phyloP scores from a whole-genome alignment of 106 monocot species.

The Hemerocallis citrina region DNA sequence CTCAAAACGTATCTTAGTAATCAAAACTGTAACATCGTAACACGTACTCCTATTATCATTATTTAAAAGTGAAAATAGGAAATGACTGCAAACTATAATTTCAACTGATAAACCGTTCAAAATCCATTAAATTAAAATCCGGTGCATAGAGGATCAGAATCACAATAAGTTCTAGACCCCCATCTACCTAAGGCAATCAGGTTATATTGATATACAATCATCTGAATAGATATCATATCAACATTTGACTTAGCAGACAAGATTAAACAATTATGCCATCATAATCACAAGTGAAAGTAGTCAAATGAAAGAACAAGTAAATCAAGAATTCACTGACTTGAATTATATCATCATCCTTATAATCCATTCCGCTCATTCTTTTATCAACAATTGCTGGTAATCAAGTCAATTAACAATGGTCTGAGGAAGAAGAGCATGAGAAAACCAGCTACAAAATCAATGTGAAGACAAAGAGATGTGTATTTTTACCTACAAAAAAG shows the following conservation, averaged over 20 bases:
- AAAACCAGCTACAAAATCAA: constrained; percentile 11
- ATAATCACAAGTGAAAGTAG: neutral
- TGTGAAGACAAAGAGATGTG: constrained; percentile 1
- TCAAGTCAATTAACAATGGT: constrained; percentile 29
- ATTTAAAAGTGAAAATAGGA: too few species aligned
- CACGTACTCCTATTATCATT: too few species aligned
- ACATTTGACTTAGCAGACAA: too few species aligned
- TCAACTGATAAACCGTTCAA: too few species aligned
- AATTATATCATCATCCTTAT: constrained; percentile 76
- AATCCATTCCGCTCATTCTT: constrained; percentile 83
- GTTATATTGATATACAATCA: neutral
- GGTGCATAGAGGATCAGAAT: neutral
- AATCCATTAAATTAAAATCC: too few species aligned
- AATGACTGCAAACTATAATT: too few species aligned
- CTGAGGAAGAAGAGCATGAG: constrained; percentile 17
- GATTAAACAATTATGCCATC: neutral
- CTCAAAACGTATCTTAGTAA: too few species aligned
- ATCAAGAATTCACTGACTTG: constrained; percentile 61
- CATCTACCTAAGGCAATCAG: neutral
- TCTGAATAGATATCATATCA: neutral
- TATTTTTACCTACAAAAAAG: constrained; percentile 28
- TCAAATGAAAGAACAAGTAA: neutral
- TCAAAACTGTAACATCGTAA: too few species aligned
- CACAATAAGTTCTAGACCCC: neutral
- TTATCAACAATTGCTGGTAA: constrained; percentile 85